Evolutionary conservation across 805 yeast genomes (phyloP).

Genomic region (Candida sphagnicola): DNA sequence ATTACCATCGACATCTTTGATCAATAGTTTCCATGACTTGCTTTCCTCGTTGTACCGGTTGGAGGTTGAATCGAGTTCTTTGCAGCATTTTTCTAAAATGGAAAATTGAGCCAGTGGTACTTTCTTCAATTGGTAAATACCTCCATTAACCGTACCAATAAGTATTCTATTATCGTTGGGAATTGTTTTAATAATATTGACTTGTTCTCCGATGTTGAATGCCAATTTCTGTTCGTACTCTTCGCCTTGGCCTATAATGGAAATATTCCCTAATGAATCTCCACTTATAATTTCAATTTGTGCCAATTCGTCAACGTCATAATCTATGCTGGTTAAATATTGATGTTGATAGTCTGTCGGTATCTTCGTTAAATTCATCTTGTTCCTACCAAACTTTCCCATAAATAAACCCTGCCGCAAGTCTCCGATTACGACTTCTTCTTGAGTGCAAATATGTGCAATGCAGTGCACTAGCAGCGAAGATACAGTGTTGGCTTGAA

Average conservation of each 20-base stretch:
- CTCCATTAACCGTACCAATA: constrained; percentile 28
- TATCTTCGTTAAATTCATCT: constrained; percentile 2
- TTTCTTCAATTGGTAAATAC: constrained; percentile 14
- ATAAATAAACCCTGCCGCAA: constrained; percentile 14
- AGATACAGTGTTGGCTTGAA: constrained; percentile 8
- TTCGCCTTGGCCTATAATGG: constrained; percentile 5
- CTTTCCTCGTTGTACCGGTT: constrained; percentile 1
- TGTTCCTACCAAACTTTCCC: background rate
- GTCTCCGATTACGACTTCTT: constrained; percentile 12
- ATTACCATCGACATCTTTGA: constrained; percentile 13
- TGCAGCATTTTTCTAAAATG: constrained; percentile 11
- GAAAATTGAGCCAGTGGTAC: background rate
- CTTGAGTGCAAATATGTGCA: constrained; percentile 2
- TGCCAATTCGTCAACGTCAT: constrained; percentile 3
- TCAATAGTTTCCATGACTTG: constrained; percentile 8
- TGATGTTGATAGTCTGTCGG: constrained; percentile 6
- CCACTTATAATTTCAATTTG: constrained; percentile 12
- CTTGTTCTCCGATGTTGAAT: constrained; percentile 25
- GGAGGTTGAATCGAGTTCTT: constrained; percentile 8
- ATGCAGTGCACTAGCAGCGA: constrained; percentile 10
- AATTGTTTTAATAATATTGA: constrained; percentile 18
- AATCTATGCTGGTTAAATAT: constrained; percentile 11
- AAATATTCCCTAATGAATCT: constrained; percentile 29
- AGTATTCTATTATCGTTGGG: constrained; percentile 8
- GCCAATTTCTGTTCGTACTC: constrained; percentile 9